Percentiles rank a stretch among this genome's conserved stretches.
phyloP scores from a whole-genome alignment of 2,329 filamentous ascomycete species.

The Penicillium sclerotigenum region DNA sequence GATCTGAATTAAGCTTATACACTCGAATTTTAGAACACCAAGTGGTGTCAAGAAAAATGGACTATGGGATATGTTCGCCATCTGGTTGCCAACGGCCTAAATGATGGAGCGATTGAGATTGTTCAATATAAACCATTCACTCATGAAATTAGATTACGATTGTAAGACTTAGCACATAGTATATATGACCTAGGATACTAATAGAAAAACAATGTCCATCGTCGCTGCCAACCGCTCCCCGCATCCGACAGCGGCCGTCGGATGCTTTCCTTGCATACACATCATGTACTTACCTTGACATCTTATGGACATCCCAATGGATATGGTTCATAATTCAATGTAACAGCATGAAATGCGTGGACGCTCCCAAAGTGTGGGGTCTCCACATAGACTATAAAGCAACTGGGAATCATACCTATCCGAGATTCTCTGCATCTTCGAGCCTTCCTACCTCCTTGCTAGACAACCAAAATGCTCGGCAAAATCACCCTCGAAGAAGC shows the following conservation, averaged over 20 bases:
- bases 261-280: neutral
- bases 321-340: neutral
- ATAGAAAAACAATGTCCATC: neutral
- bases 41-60: conserved; percentile 36
- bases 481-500: conserved; percentile 63
- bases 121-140: conserved; percentile 30
- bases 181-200: neutral
- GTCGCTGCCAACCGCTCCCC: neutral
- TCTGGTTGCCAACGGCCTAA: conserved; percentile 22
- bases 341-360: neutral
- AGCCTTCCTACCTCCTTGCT: neutral
- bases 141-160: conserved; percentile 29
- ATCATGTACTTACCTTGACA: neutral
- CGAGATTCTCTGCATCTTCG: neutral
- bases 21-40: conserved; percentile 24
- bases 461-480: conserved; percentile 49
- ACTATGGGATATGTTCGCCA: conserved; percentile 32
- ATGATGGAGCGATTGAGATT: conserved; percentile 23
- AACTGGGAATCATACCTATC: neutral
- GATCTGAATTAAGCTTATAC: neutral
- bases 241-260: conserved; percentile 6
- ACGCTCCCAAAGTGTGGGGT: conserved; percentile 13
- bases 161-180: neutral
- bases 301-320: neutral
- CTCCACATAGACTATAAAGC: conserved; percentile 2